These are phyloP conservation scores for Passiflora organensis DNA, from an alignment of 345 rosid species.

Conservation along the genomic window DNA sequence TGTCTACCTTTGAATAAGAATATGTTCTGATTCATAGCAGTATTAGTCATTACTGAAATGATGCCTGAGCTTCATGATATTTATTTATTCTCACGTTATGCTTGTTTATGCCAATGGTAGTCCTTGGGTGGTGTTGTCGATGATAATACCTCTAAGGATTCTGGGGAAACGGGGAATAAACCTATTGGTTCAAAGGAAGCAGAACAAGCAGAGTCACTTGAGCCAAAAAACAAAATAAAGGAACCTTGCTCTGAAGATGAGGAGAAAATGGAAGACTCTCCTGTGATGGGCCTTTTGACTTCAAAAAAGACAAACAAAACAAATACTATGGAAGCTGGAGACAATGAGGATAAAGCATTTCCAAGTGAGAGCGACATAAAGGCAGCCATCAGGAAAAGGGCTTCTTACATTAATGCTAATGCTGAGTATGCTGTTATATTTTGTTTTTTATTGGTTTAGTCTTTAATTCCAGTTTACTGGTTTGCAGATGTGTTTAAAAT, in stretches of 20 bases:
- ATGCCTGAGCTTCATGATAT: not conserved
- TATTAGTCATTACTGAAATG: not conserved
- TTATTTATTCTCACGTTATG: not conserved
- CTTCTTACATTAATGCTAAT: constrained; percentile 57
- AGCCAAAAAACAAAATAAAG: constrained; percentile 34
- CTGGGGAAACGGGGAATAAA: constrained; percentile 35
- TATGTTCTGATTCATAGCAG: not conserved
- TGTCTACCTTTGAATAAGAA: not conserved
- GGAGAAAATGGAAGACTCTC: constrained; percentile 68
- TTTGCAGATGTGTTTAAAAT: not conserved
- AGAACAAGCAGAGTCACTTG: constrained; percentile 37
- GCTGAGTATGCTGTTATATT: constrained; percentile 48
- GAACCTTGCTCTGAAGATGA: constrained; percentile 43
- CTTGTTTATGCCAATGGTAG: constrained; percentile 27
- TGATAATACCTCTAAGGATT: constrained; percentile 40
- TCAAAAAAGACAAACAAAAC: constrained; percentile 32
- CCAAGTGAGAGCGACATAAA: constrained; percentile 42
- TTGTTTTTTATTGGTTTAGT: not conserved
- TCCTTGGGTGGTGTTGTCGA: constrained; percentile 41
- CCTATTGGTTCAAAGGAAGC: constrained; percentile 21
- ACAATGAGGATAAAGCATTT: constrained; percentile 30
- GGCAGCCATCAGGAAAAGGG: constrained; percentile 54
- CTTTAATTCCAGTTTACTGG: not conserved
- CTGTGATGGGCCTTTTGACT: constrained; percentile 60
- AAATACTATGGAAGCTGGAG: constrained; percentile 29